Base-by-base conservation (phyloP, 192 early-diverging fungal species). In the Gigaspora rosea region DNA sequence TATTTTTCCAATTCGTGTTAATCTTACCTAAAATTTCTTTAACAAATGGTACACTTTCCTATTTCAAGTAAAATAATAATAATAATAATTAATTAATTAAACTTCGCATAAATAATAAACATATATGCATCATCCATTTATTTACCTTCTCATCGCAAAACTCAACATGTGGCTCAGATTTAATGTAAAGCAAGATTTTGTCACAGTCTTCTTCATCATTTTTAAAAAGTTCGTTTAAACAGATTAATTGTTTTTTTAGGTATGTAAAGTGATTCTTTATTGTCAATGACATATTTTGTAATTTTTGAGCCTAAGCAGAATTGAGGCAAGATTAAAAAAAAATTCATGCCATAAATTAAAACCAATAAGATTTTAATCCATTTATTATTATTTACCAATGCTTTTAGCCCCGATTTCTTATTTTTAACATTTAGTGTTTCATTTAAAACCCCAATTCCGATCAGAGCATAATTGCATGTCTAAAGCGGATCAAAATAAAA, bases 401-500 rank as follows among this genome's bases (percentile, higher is more conserved):
- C 59, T 48, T 54, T 54, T 32, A 32, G 5, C 20, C 32, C 27
- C 10, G 59, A 75, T 50, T 75, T 75, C 35, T 75, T 75, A 35
- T 54, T 64, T 64, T 50, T 64, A 15, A 18, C 3, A 57, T 10
- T 10, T 64, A 64, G 8, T 32, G 51, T n/a, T 16, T 61, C 41
- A 16, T 75, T 32, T 9, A 75, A 33, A 48, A 61, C 33, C 27
- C 27, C 15, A 32, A 62, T 64, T 49, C 8, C 49, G 18, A 75
- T 27, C 20, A 75, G 33, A 22, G 36, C 16, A 64, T 75, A 75
- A 50, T 58, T 75, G 13, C 52, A 41, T 18, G 41, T 18, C 72
- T 73, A 62, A 62, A 62, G 10, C 1, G 27, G 1, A 36, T 72
- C 16, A 27, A 16, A 16, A 18, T 46, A 58, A 3, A 11, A 1